These are phyloP conservation scores for Aurinia saxatilis DNA, from an alignment of 345 rosid species.

Conservation along the genomic window DNA sequence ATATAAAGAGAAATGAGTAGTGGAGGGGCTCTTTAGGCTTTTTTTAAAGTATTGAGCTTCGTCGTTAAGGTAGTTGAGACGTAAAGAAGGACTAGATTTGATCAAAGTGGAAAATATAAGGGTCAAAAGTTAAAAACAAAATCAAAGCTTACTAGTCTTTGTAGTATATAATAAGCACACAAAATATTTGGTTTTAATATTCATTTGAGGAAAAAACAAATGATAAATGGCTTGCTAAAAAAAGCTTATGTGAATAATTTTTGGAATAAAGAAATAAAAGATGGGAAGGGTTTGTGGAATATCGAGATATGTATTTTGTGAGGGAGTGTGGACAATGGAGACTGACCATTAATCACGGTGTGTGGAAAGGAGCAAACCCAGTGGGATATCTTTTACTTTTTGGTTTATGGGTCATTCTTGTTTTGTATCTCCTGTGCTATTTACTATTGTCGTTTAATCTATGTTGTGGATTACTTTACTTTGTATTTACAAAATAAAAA, in stretches of 20 bases:
- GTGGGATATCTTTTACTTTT: conserved; percentile 4
- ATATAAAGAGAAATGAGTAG: neutral
- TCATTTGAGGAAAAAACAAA: neutral
- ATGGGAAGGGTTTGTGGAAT: conserved; percentile 14
- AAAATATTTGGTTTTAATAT: neutral
- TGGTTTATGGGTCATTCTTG: conserved; percentile 6
- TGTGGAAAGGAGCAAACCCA: conserved; percentile 12
- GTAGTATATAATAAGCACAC: neutral
- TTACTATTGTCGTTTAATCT: too few species aligned
- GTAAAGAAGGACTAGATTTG: conserved; percentile 14
- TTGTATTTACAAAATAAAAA: too few species aligned
- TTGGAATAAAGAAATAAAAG: neutral
- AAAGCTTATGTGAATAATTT: neutral
- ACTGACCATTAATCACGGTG: conserved; percentile 24
- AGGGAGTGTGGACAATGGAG: conserved; percentile 15
- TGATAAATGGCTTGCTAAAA: neutral
- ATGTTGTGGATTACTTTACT: too few species aligned
- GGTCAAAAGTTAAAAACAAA: conserved; percentile 7
- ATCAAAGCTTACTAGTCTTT: neutral
- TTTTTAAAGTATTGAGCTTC: conserved; percentile 13
- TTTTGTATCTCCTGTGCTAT: too few species aligned
- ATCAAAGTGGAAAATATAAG: neutral
- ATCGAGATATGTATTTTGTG: conserved; percentile 4
- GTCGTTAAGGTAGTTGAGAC: conserved; percentile 30
- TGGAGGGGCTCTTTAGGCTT: neutral